These are phyloP conservation scores for Plantago coronopus DNA, from an alignment of 305 asterid genomes.

Conservation along the genomic window DNA sequence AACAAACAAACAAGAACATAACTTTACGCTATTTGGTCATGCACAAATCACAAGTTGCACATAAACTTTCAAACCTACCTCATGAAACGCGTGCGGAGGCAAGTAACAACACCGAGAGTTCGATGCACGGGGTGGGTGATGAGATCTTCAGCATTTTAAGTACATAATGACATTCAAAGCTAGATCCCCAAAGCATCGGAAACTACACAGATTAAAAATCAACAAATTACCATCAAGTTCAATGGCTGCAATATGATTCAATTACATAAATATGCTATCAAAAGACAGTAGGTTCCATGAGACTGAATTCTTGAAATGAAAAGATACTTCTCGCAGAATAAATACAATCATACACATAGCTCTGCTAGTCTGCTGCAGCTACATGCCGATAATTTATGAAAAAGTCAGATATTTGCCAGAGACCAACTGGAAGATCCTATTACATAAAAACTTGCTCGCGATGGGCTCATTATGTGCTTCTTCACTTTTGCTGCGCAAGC, in stretches of 20 bases:
- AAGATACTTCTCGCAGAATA: slow-evolving; percentile 21
- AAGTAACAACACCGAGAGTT: too few species aligned
- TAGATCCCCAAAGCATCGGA: background rate
- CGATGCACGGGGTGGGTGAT: too few species aligned
- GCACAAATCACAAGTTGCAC: too few species aligned
- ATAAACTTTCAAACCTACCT: too few species aligned
- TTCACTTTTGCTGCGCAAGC: slow-evolving; percentile 17
- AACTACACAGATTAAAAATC: background rate
- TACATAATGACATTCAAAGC: too few species aligned
- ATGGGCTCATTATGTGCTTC: background rate
- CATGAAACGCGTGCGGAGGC: too few species aligned
- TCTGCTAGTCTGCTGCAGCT: slow-evolving; percentile 3
- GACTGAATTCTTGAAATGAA: slow-evolving; percentile 16
- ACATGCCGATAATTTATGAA: background rate
- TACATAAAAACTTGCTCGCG: background rate
- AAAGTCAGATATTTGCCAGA: background rate
- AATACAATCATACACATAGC: slow-evolving; percentile 31
- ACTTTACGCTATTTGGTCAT: too few species aligned
- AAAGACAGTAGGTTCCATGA: slow-evolving; percentile 18
- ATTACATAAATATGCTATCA: slow-evolving; percentile 23
- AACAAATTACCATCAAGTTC: background rate
- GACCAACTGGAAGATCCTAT: too few species aligned
- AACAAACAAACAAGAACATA: too few species aligned
- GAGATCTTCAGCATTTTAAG: too few species aligned
- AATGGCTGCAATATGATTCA: slow-evolving; percentile 1